Evolutionary conservation across 352 stramenopile genomes (phyloP), one percentile per base, ranked within the genome.

Genomic region (Blastocystis sp.): DNA sequence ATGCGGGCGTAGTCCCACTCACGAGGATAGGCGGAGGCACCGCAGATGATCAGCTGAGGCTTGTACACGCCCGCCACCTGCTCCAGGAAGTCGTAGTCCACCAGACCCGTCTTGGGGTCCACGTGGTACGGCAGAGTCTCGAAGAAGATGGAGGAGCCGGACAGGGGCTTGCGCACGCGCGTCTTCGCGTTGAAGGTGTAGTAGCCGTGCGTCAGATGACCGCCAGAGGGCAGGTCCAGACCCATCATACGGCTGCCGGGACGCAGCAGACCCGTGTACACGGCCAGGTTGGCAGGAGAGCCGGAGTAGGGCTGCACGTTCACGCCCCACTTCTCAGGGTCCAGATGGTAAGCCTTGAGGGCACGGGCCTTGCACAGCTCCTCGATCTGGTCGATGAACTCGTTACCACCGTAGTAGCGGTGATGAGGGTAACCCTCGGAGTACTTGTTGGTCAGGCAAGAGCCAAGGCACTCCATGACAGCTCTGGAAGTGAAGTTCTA

Each of bases 161-260:
- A 98, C 88, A 99, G 96, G 76, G 95, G 95, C 93, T 99, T 99
- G 66, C 95, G 92, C 54, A 93, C 97, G 80, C 96, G 96, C 90
- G 98, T 95, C 66, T 96, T 96, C 93, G 98, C 98, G 45, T 93
- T 95, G 92, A 96, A 95, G 76, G 95, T 98, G 94, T 98, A 98
- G 89, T 95, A 97, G 68, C 97, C 97, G 91, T 99, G 97, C 34
- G 97, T 99, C 76, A 99, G 92, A 92, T 99, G 97, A 59, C 97
- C 97, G 90, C 97, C 97, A 89, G 93, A 97, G 59, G 97, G 97
- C 90, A 99, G 91, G 92, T 99, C 97, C 48, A 99, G 93, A 52
- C 96, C 96, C 96, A 99, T 99, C 92, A 99, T 99, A 90, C 97
- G 95, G 93, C 98, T 96, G 90, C 99, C 96, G 28, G 97, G 97